Conservation (phyloP, 441 rosid genomes). For the Populus tomentosa region DNA sequence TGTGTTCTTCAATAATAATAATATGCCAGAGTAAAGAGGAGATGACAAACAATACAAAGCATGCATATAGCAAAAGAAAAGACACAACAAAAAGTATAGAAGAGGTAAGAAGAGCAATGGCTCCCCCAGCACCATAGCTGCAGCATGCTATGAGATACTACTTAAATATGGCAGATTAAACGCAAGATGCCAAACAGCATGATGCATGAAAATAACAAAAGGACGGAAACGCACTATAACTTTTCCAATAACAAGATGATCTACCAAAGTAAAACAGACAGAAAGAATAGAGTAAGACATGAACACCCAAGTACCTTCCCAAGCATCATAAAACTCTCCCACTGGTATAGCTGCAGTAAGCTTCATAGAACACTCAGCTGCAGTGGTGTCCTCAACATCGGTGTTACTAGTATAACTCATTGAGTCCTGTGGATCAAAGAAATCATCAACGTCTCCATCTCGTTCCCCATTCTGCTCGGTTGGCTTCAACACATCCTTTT, state of each 20-base stretch:
- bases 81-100: background rate
- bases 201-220: background rate
- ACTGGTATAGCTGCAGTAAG: slow-evolving; percentile 34
- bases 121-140: background rate
- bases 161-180: background rate
- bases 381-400: slow-evolving; percentile 49
- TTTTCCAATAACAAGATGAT: background rate
- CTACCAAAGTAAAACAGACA: background rate
- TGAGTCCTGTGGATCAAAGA: slow-evolving; percentile 74
- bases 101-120: background rate
- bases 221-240: background rate
- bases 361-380: slow-evolving; percentile 46
- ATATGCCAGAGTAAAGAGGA: background rate
- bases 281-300: background rate
- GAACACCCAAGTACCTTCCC: slow-evolving; percentile 64
- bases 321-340: slow-evolving; percentile 84
- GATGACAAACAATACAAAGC: background rate
- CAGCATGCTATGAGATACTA: background rate
- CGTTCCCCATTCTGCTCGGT: slow-evolving; percentile 26
- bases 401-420: slow-evolving; percentile 68
- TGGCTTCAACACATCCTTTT: slow-evolving; percentile 20
- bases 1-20: background rate
- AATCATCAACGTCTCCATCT: slow-evolving; percentile 59
- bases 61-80: background rate
- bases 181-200: background rate